Percentiles rank a stretch among this genome's conserved stretches.
Evolutionary conservation across 2,329 filamentous ascomycete species (phyloP).

Genomic region (Biscogniauxia mediterranea): DNA sequence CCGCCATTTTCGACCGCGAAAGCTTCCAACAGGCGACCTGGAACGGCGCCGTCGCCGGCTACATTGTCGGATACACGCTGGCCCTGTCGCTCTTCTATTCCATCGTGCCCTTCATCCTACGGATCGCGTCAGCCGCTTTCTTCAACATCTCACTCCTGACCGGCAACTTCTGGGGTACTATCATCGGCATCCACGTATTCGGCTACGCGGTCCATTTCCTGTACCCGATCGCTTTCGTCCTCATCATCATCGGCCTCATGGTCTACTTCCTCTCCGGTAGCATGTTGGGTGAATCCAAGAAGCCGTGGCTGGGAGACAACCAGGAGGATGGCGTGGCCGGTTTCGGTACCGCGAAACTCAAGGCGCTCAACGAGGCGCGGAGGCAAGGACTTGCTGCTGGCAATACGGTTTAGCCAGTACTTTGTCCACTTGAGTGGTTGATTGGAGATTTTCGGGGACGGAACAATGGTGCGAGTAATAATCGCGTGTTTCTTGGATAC

Average conservation of each 20-base stretch:
- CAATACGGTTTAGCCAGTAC: conserved; percentile 8
- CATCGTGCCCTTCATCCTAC: conserved; percentile 81
- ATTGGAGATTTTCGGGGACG: neutral
- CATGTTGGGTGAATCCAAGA: conserved; percentile 81
- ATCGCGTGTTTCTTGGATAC: neutral
- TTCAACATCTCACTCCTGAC: conserved; percentile 95
- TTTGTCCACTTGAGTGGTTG: neutral
- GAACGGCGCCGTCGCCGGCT: conserved; percentile 70
- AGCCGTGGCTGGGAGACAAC: conserved; percentile 89
- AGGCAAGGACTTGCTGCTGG: conserved; percentile 34
- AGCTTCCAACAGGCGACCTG: conserved; percentile 66
- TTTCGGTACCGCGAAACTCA: conserved; percentile 80
- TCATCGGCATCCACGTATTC: conserved; percentile 88
- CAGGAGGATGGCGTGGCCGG: conserved; percentile 81
- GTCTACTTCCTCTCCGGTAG: conserved; percentile 85
- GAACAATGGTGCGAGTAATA: neutral
- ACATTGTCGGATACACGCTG: conserved; percentile 86
- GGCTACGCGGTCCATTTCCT: conserved; percentile 77
- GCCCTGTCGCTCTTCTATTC: conserved; percentile 83
- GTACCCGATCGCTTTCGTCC: conserved; percentile 93
- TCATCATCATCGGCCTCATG: conserved; percentile 82
- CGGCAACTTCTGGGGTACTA: conserved; percentile 94
- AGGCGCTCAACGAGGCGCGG: conserved; percentile 60
- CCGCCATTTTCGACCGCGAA: conserved; percentile 83
- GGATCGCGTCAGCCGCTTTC: conserved; percentile 87